phyloP scores from a whole-genome alignment of 1,284 basidiomycete genomes.

The Ganoderma multipileum region DNA sequence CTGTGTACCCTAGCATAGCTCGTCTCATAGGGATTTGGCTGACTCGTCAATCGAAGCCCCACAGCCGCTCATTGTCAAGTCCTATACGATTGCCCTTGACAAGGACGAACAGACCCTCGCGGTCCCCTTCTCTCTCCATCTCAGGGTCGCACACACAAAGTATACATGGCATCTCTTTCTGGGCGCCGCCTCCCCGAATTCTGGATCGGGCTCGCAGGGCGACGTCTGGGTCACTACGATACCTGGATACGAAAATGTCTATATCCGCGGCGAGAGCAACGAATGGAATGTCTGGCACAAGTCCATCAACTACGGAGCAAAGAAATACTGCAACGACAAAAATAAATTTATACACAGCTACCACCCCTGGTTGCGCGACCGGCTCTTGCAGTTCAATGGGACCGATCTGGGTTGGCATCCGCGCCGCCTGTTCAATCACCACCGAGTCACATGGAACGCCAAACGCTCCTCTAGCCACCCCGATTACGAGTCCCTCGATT shows the following conservation, averaged over 20 bases:
- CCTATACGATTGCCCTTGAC: not conserved
- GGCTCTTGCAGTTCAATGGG: constrained; percentile 20
- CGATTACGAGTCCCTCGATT: not conserved
- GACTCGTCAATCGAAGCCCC: not conserved
- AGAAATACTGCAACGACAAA: not conserved
- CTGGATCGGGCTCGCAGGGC: constrained; percentile 1
- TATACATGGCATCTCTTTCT: not conserved
- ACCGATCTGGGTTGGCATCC: constrained; percentile 5
- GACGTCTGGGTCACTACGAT: constrained; percentile 11
- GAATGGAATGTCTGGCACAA: constrained; percentile 8
- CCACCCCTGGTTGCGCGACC: constrained; percentile 19
- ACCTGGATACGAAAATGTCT: not conserved
- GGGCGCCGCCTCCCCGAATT: not conserved
- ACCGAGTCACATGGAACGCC: constrained; percentile 4
- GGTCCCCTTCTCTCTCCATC: not conserved
- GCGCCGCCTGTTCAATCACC: not conserved
- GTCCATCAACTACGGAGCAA: not conserved
- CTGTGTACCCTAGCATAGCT: not conserved
- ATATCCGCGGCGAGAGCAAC: constrained; percentile 7
- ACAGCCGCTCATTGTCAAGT: not conserved
- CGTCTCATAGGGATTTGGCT: not conserved
- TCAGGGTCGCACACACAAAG: not conserved
- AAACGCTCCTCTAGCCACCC: not conserved
- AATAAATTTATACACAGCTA: constrained; percentile 7
- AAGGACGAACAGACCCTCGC: not conserved